phyloP scores from a whole-genome alignment of 768 basidiomycete species.

The Rhodotorula toruloides region DNA sequence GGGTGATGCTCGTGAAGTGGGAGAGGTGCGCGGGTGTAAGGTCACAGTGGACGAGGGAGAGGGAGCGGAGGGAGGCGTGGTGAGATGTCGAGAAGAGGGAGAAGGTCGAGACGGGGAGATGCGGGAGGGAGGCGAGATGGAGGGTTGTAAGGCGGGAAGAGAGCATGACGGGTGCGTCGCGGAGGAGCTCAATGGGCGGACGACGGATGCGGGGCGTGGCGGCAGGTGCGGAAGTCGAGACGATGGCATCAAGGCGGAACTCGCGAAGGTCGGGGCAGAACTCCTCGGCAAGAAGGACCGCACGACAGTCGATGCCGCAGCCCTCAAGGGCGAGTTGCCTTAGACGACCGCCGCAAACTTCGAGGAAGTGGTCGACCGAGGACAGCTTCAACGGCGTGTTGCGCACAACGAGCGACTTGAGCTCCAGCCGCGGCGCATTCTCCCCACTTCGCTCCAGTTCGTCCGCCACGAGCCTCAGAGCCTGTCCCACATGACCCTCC shows the following conservation, averaged over 20 bases:
- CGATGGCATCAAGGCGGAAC: not conserved
- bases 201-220: not conserved
- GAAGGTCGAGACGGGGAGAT: not conserved
- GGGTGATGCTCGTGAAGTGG: not conserved
- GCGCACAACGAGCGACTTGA: not conserved
- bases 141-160: not conserved
- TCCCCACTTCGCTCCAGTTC: not conserved
- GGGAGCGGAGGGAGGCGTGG: not conserved
- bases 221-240: not conserved
- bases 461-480: not conserved
- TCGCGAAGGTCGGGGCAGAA: not conserved
- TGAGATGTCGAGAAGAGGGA: not conserved
- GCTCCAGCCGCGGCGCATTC: not conserved
- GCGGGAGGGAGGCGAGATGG: conserved; percentile 1
- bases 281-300: not conserved
- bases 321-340: not conserved
- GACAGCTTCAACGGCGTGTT: not conserved
- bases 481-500: not conserved
- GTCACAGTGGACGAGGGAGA: conserved; percentile 3
- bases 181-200: not conserved
- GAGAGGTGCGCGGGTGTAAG: conserved; percentile 2
- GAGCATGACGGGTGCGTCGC: not conserved
- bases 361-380: conserved; percentile 3
- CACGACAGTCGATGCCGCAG: not conserved
- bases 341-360: not conserved